Base-by-base conservation (phyloP, 306 rosid species). In the Citrullus colocynthis region DNA sequence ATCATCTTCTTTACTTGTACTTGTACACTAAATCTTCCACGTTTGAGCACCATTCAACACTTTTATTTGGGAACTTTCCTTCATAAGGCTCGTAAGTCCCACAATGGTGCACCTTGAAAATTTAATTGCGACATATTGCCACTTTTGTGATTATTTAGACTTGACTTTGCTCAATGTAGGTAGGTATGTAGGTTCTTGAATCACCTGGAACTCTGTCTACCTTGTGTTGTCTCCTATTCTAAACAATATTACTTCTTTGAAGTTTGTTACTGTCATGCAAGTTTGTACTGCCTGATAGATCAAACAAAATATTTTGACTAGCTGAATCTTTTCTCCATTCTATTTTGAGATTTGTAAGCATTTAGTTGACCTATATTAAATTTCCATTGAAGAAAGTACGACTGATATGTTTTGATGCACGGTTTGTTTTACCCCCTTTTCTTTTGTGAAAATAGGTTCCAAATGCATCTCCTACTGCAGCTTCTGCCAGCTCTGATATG, bases 401-500 rank as follows among this genome's bases (percentile, higher is more conserved):
- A 24, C 15, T 28, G 59, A 14, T 56, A 74, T 57, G 32, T 62
- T 18, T 36, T 66, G 13, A 16, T 55, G 61, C 49, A 74, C 79
- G 63, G 37, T 75, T 78, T n/a, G 57, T 32, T 81, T 7, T 78
- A 48, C 14, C 76, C 24, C 83, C 42, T 79, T n/a, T 67, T 41
- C 75, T 78, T 83, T 83, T 75, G 58, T 52, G 39, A 74, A 75
- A 72, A 80, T 83, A 95, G 97, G 96, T 95, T 73, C 98, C 98
- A 10, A 95, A 95, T 87, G 63, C 98, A 79, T 85, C 97, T 61
- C 93, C 97, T 54, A 95, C 97, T 52, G 98, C 98, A 44, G 98
- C 98, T 83, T 95, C 98, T 80, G 98, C 97, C 7, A 95, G 97
- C 86, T 95, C 98, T 75, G 97, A 95, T 81, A 85, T 95, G 83